Evolutionary conservation across 192 early-diverging fungal species (phyloP).

Genomic region (Cetraspora pellucida): DNA sequence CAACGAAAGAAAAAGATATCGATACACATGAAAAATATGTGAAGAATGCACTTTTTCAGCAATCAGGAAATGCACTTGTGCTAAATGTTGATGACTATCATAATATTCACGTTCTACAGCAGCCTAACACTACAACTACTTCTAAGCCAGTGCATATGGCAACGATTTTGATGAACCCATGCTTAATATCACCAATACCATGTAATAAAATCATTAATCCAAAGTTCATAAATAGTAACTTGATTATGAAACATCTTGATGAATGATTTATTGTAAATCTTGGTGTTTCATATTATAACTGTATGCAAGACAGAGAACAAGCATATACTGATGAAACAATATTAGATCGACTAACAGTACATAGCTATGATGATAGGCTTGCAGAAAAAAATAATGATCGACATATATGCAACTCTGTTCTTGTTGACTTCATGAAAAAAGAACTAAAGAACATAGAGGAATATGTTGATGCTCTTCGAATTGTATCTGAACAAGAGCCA

Average conservation of each 20-base stretch:
- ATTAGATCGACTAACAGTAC: slow-evolving; percentile 12
- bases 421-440: slow-evolving; percentile 3
- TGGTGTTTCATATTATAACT: slow-evolving; percentile 1
- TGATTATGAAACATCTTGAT: slow-evolving; percentile 25
- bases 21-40: not conserved
- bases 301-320: not conserved
- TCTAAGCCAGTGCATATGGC: slow-evolving; percentile 6
- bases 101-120: slow-evolving; percentile 2
- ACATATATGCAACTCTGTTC: slow-evolving; percentile 3
- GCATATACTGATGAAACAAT: not conserved
- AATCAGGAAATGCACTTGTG: not conserved
- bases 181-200: not conserved
- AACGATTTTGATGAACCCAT: slow-evolving; percentile 7
- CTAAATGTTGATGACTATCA: slow-evolving; percentile 28
- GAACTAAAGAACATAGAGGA: not conserved
- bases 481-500: not conserved
- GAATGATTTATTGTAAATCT: slow-evolving; percentile 24
- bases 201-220: not conserved
- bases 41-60: too few species aligned
- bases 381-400: not conserved
- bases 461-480: not conserved
- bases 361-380: slow-evolving; percentile 18
- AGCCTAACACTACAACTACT: not conserved
- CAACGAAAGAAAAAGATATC: slow-evolving; percentile 15
- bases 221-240: not conserved